Percentiles rank a stretch among this genome's conserved stretches.
These are phyloP conservation scores for Hypoxylon cercidicola DNA, from an alignment of 495 filamentous ascomycete species.

Conservation along the genomic window DNA sequence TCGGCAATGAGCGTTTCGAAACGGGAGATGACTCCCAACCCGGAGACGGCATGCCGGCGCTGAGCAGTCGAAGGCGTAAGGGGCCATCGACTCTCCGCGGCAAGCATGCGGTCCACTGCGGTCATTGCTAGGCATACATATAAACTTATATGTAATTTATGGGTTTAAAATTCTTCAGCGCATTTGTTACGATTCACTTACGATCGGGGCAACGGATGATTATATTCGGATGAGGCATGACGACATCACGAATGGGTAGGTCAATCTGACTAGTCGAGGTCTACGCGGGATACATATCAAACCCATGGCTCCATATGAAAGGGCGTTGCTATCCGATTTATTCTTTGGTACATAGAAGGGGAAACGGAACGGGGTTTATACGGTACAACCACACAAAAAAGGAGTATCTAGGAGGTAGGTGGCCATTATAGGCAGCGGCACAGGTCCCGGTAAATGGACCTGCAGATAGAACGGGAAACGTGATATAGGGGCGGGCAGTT, in stretches of 20 bases:
- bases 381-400: not conserved
- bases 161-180: not conserved
- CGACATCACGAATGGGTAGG: conserved; percentile 22
- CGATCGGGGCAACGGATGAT: conserved; percentile 23
- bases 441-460: not conserved
- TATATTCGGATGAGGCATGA: conserved; percentile 28
- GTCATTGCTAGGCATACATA: conserved; percentile 18
- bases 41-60: conserved; percentile 43
- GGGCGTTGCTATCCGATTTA: not conserved
- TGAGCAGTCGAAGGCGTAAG: conserved; percentile 48
- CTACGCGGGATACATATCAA: conserved; percentile 13
- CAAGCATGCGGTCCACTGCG: conserved; percentile 26
- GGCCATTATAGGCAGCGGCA: not conserved
- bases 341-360: not conserved
- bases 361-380: not conserved
- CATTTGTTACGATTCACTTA: conserved; percentile 6
- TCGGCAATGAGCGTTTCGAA: conserved; percentile 70
- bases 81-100: conserved; percentile 40
- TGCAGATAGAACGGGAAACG: not conserved
- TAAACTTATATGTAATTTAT: not conserved
- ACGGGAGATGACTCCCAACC: conserved; percentile 41
- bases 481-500: too few relatives aligned
- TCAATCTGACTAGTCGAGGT: conserved; percentile 29
- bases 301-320: conserved; percentile 6
- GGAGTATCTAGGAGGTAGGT: not conserved